Base-by-base conservation (phyloP, 208 protist species). In the Balamuthia mandrillaris region DNA sequence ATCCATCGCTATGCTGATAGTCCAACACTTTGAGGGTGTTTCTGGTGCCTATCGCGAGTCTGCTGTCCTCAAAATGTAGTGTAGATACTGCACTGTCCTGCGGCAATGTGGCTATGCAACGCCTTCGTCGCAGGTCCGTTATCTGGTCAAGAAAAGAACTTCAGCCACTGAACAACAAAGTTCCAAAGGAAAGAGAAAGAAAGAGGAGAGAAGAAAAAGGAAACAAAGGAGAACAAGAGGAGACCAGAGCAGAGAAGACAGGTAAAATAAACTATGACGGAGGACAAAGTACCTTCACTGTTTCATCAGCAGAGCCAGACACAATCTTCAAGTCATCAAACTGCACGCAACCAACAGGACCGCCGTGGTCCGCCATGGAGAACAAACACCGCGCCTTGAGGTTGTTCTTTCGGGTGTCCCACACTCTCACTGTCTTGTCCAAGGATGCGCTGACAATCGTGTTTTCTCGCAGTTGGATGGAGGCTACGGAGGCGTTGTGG, bases 11-110 rank as follows among this genome's bases (percentile, higher is more conserved):
- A n/a, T n/a, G n/a, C n/a, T n/a, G n/a, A n/a, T 75, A 75, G 65
- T 75, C 65, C 27, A 24, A 75, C 41, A 75, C 52, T 37, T 37
- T 75, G 65, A 75, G 65, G 39, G 65, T 52, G 39, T 37, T 54
- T 51, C 65, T 75, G 0, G 65, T 75, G 65, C 65, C 65, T 5
- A 75, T 44, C 18, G 65, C 65, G 5, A 75, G 65, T 44, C 65
- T 18, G 42, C 52, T 37, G 41, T 75, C 65, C 24, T 54, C 65
- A 51, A 75, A 75, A 12, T 75, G 65, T 2, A 75, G 65, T 37
- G 41, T 54, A 37, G 65, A 37, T 27, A 75, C 65, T 37, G 65
- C 65, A 44, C 65, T 75, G 41, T 75, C 41, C 39, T 75, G 65
- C 39, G 65, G 16, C 65, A 75, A 24, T 27, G 65, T 75, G 24